A percentile compares a stretch with the other conserved stretches of the same genome.
Conservation (phyloP, 2,329 filamentous ascomycete genomes). For the Diaporthe batatas region DNA sequence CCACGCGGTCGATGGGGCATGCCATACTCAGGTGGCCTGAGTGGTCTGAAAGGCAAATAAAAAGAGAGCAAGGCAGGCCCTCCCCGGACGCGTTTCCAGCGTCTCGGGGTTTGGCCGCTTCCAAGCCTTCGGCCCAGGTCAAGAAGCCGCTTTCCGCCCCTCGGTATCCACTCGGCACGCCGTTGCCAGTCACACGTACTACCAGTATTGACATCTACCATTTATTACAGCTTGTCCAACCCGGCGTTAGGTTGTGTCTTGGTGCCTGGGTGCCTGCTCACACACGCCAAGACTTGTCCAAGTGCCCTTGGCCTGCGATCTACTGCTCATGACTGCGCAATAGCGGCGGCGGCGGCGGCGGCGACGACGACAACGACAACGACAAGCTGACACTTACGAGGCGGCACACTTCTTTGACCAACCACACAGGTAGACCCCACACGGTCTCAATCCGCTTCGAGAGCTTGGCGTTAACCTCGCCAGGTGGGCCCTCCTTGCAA, state of each 20-base stretch:
- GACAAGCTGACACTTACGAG: not conserved
- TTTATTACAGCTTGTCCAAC: not conserved
- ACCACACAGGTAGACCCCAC: not conserved
- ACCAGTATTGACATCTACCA: not conserved
- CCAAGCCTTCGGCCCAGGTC: conserved; percentile 27
- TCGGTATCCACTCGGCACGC: conserved; percentile 26
- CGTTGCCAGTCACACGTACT: conserved; percentile 11
- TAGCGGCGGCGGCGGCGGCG: not conserved
- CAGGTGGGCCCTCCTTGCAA: conserved; percentile 28
- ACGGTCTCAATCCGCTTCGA: conserved; percentile 15
- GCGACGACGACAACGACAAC: not conserved
- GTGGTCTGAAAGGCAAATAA: not conserved
- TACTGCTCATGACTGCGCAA: conserved; percentile 23
- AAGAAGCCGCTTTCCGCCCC: conserved; percentile 27
- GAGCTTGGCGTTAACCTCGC: conserved; percentile 22
- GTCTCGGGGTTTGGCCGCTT: conserved; percentile 34
- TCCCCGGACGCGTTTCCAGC: not conserved
- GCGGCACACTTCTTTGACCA: conserved; percentile 3
- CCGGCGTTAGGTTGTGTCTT: not conserved
- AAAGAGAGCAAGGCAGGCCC: not conserved
- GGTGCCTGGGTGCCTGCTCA: not conserved
- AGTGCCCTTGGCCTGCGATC: conserved; percentile 19
- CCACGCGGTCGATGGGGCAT: conserved; percentile 1
- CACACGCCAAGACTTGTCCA: conserved; percentile 1
- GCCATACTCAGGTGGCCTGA: not conserved